Percentiles rank a stretch among this genome's conserved stretches.
Conservation (phyloP, 768 basidiomycete genomes). For the Naganishia friedmannii region DNA sequence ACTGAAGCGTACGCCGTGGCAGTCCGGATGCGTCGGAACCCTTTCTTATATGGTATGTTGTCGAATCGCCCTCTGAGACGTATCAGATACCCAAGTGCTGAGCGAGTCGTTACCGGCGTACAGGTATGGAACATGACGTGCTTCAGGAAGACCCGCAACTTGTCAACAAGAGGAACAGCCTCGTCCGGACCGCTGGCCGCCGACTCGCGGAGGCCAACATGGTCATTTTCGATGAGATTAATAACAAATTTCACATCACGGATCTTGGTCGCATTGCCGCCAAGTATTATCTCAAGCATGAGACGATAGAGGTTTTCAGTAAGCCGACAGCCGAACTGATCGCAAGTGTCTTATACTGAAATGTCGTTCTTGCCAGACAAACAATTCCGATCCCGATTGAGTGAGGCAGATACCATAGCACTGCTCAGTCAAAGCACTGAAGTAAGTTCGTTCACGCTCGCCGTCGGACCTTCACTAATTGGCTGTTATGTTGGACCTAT, state of each 20-base stretch:
- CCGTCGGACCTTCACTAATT: not conserved
- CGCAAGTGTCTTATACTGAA: not conserved
- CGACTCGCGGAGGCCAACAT: slow-evolving; percentile 70
- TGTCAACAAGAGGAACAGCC: slow-evolving; percentile 64
- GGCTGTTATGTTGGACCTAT: not conserved
- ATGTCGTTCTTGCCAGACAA: slow-evolving; percentile 51
- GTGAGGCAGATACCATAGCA: slow-evolving; percentile 82
- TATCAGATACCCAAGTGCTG: slow-evolving; percentile 10
- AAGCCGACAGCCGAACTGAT: slow-evolving; percentile 18
- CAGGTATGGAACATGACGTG: slow-evolving; percentile 72
- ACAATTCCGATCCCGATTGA: slow-evolving; percentile 74
- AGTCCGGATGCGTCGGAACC: slow-evolving; percentile 90
- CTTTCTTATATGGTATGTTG: slow-evolving; percentile 70
- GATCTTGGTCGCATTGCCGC: slow-evolving; percentile 94
- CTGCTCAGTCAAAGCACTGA: slow-evolving; percentile 90
- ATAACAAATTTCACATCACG: slow-evolving; percentile 67
- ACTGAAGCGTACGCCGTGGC: not conserved
- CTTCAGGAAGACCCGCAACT: slow-evolving; percentile 70
- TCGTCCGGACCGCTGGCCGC: slow-evolving; percentile 66
- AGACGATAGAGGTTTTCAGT: slow-evolving; percentile 81
- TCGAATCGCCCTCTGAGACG: slow-evolving; percentile 1
- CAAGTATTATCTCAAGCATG: slow-evolving; percentile 86
- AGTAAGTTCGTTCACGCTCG: slow-evolving; percentile 54
- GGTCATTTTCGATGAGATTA: slow-evolving; percentile 69
- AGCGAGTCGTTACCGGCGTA: not conserved